phyloP scores from a whole-genome alignment of 345 rosid species.

The Raphanus raphanistrum region DNA sequence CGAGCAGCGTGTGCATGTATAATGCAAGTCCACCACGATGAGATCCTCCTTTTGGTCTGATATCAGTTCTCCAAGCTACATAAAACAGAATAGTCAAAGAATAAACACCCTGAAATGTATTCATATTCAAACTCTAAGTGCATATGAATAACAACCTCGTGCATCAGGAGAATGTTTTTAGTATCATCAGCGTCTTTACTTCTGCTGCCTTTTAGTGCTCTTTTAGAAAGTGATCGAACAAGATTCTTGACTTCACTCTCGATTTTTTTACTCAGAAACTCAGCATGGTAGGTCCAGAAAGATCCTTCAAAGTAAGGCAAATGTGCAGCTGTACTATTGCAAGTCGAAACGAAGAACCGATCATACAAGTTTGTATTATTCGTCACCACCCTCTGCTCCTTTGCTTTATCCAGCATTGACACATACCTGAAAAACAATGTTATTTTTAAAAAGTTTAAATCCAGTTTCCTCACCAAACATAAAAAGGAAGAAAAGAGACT shows the following conservation, averaged over 20 bases:
- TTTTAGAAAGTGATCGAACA: slow-evolving; percentile 20
- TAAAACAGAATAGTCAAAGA: slow-evolving; percentile 13
- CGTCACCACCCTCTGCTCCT: slow-evolving; percentile 35
- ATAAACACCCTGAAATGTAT: slow-evolving; percentile 14
- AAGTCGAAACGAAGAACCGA: slow-evolving; percentile 43
- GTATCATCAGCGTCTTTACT: slow-evolving; percentile 26
- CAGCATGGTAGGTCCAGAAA: slow-evolving; percentile 50
- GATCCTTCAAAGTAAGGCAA: slow-evolving; percentile 65
- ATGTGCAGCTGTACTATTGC: slow-evolving; percentile 47
- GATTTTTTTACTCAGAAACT: slow-evolving; percentile 34
- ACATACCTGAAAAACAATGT: slow-evolving; percentile 40
- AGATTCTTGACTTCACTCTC: slow-evolving; percentile 28
- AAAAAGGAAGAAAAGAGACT: not conserved
- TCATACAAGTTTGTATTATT: slow-evolving; percentile 48
- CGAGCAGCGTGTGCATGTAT: slow-evolving; percentile 54
- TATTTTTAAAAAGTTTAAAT: slow-evolving; percentile 9
- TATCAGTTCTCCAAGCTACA: slow-evolving; percentile 55
- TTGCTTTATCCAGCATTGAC: slow-evolving; percentile 47
- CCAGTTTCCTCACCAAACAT: slow-evolving; percentile 11
- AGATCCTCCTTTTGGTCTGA: slow-evolving; percentile 54
- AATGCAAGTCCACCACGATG: slow-evolving; percentile 56
- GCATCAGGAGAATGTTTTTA: slow-evolving; percentile 49
- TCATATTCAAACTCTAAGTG: not conserved
- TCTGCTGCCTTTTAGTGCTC: slow-evolving; percentile 34
- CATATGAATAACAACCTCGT: slow-evolving; percentile 37